Conservation (phyloP, 768 basidiomycete genomes). For the Kwoniella sp. region DNA sequence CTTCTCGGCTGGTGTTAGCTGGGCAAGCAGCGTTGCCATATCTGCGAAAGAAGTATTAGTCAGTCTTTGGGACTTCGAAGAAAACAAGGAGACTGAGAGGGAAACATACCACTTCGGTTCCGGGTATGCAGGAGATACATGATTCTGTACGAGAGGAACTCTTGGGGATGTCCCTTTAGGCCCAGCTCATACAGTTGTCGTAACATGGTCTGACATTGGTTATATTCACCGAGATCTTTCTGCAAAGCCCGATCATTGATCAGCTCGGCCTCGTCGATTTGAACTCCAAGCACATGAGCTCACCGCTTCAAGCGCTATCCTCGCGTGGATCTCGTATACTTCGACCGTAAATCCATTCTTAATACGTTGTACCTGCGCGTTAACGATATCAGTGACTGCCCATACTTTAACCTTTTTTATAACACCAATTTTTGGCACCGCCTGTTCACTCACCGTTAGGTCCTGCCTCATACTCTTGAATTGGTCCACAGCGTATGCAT, state of each 20-base stretch:
- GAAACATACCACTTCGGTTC: slow-evolving; percentile 79
- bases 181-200: slow-evolving; percentile 90
- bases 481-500: slow-evolving; percentile 89
- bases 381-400: background rate
- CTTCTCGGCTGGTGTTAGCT: slow-evolving; percentile 92
- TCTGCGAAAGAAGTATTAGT: slow-evolving; percentile 61
- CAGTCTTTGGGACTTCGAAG: background rate
- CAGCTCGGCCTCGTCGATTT: background rate
- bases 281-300: no score
- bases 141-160: slow-evolving; percentile 96
- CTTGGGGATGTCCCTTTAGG: slow-evolving; percentile 86
- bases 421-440: background rate
- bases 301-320: slow-evolving; percentile 92
- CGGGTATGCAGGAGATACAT: slow-evolving; percentile 92
- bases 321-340: slow-evolving; percentile 97
- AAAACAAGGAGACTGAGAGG: background rate
- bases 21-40: slow-evolving; percentile 94
- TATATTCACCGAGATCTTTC: slow-evolving; percentile 98
- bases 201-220: slow-evolving; percentile 91
- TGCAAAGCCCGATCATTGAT: slow-evolving; percentile 53
- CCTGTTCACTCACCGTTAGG: slow-evolving; percentile 73
- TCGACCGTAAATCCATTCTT: slow-evolving; percentile 97
- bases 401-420: background rate
- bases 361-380: slow-evolving; percentile 86
- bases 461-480: slow-evolving; percentile 98